These are phyloP conservation scores for Penicillium sp. DNA, from an alignment of 2,329 filamentous ascomycete species.

Conservation along the genomic window DNA sequence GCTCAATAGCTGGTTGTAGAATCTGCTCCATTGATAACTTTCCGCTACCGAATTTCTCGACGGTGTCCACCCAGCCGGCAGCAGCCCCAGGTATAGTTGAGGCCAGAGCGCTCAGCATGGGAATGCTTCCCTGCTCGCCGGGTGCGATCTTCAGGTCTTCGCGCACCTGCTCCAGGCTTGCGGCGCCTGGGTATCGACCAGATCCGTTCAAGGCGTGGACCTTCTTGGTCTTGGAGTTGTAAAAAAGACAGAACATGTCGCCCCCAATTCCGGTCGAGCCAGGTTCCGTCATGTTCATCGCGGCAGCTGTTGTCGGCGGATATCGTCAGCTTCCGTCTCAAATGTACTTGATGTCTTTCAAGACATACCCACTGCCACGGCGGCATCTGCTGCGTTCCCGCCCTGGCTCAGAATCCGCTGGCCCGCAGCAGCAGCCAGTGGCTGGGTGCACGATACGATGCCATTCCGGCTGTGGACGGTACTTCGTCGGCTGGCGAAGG, in stretches of 20 bases:
- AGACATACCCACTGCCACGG: constrained; percentile 73
- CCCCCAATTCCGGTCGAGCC: constrained; percentile 91
- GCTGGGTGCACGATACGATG: constrained; percentile 85
- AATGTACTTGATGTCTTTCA: background rate
- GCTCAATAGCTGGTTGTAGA: constrained; percentile 71
- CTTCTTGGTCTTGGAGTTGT: constrained; percentile 73
- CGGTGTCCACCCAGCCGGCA: constrained; percentile 86
- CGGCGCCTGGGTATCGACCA: constrained; percentile 69
- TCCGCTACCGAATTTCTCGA: constrained; percentile 84
- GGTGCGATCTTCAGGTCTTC: constrained; percentile 62
- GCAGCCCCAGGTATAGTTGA: constrained; percentile 86
- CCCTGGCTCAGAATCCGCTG: constrained; percentile 78
- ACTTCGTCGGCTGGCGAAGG: constrained; percentile 67
- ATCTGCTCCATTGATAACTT: constrained; percentile 73
- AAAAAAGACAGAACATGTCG: constrained; percentile 95
- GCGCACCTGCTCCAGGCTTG: constrained; percentile 64
- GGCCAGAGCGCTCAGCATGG: constrained; percentile 69
- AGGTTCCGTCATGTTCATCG: constrained; percentile 88
- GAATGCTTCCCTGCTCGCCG: constrained; percentile 57
- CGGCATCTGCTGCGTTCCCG: constrained; percentile 95
- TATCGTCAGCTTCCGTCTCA: constrained; percentile 6
- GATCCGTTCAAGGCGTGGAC: constrained; percentile 88
- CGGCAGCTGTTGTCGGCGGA: constrained; percentile 59
- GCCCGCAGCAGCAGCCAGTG: constrained; percentile 81
- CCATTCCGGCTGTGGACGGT: constrained; percentile 90